A percentile compares a stretch with the other conserved stretches of the same genome.
phyloP scores from a whole-genome alignment of 2,329 filamentous ascomycete species.

The Xylaria sp. region DNA sequence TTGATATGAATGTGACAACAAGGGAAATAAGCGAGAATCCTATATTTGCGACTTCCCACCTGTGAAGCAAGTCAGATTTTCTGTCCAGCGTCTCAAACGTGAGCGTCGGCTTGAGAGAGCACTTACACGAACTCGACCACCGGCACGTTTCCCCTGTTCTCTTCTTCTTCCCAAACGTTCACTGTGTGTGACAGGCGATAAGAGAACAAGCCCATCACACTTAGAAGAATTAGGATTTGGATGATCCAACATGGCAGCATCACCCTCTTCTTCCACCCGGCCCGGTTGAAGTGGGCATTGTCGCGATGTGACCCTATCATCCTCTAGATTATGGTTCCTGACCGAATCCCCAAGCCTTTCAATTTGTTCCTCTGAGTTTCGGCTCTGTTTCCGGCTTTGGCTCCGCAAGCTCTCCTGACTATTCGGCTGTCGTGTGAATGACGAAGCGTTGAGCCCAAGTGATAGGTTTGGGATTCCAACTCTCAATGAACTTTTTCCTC shows the following conservation, averaged over 20 bases:
- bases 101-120: background rate
- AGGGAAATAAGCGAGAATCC: constrained; percentile 60
- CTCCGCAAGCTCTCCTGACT: background rate
- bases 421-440: background rate
- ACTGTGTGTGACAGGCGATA: constrained; percentile 63
- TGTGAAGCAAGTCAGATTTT: constrained; percentile 43
- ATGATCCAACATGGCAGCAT: constrained; percentile 63
- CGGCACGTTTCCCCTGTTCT: constrained; percentile 54
- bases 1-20: constrained; percentile 59
- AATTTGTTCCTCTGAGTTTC: background rate
- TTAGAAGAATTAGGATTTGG: constrained; percentile 59
- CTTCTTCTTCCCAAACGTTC: constrained; percentile 55
- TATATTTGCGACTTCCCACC: constrained; percentile 67
- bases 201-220: constrained; percentile 63
- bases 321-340: constrained; percentile 6
- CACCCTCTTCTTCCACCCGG: constrained; percentile 61
- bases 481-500: background rate
- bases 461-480: background rate
- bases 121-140: constrained; percentile 64
- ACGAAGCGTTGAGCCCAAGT: background rate
- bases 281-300: constrained; percentile 63
- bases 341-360: background rate
- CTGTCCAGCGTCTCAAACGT: background rate
- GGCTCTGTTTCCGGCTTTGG: background rate
- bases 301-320: constrained; percentile 59